These are phyloP conservation scores for Fomitopsis betulina DNA, from an alignment of 1,284 basidiomycete species.

Conservation along the genomic window DNA sequence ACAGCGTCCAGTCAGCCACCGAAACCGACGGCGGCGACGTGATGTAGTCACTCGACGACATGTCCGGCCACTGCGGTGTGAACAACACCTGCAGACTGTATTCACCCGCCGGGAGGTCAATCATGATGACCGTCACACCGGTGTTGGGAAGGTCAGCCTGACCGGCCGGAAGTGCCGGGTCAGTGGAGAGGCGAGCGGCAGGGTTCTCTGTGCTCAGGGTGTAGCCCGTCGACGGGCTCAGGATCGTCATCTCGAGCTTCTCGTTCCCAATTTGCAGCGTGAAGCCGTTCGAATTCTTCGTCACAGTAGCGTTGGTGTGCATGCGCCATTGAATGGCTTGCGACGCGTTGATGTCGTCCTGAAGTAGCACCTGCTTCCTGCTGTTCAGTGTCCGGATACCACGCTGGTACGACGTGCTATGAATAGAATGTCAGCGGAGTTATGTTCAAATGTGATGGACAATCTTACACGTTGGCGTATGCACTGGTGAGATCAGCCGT, in stretches of 20 bases:
- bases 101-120: slow-evolving; percentile 66
- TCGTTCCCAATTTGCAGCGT: slow-evolving; percentile 61
- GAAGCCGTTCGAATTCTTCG: slow-evolving; percentile 44
- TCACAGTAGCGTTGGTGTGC: slow-evolving; percentile 85
- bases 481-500: slow-evolving; percentile 76
- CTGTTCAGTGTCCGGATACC: slow-evolving; percentile 87
- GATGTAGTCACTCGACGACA: slow-evolving; percentile 53
- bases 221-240: slow-evolving; percentile 61
- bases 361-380: slow-evolving; percentile 87
- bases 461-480: slow-evolving; percentile 73
- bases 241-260: slow-evolving; percentile 43
- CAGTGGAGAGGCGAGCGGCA: slow-evolving; percentile 53
- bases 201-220: slow-evolving; percentile 39
- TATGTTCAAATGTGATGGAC: slow-evolving; percentile 4
- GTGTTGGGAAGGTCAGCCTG: slow-evolving; percentile 71
- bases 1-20: slow-evolving; percentile 66
- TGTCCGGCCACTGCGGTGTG: slow-evolving; percentile 79
- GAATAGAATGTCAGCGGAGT: slow-evolving; percentile 11
- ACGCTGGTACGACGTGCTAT: slow-evolving; percentile 67
- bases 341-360: slow-evolving; percentile 75
- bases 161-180: slow-evolving; percentile 55
- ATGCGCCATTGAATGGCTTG: slow-evolving; percentile 82
- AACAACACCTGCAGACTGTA: slow-evolving; percentile 79
- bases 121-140: slow-evolving; percentile 76
- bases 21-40: slow-evolving; percentile 58